Evolutionary conservation across 2,329 filamentous ascomycete species (phyloP), one percentile per base, ranked within the genome.

Genomic region (Aspergillus sp.): DNA sequence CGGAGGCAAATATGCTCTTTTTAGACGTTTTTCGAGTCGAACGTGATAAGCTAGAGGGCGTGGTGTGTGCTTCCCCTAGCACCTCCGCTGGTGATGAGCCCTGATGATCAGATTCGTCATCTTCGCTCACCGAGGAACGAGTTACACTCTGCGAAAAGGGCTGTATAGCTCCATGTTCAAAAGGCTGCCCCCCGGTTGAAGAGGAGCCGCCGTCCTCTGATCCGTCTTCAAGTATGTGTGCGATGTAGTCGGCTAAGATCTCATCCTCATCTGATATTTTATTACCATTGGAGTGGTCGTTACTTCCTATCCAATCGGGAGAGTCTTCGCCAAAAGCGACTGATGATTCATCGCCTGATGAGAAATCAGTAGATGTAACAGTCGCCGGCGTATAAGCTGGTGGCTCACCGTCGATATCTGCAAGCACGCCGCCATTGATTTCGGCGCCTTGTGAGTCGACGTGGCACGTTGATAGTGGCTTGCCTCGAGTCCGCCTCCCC

Each of bases 181-280:
- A 22, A 7, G 9, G 7, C 1, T 43, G 38, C 4, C 26, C 17
- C 5, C 24, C 12, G 15, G 5, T 6, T 26, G 51, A 53, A 9
- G 44, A 43, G 13, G 15, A 5, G 26, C 17, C 36, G 30, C 26
- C 5, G 34, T 20, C 11, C 17, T 17, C 39, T 9, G 39, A 42
- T 24, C 60, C 58, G 42, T 71, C 64, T 11, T 67, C 64, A 48
- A 71, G 66, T 20, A 76, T 74, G 49, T 78, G 75, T 34, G 67
- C 70, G 36, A 77, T 72, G 56, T 77, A 77, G 56, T 78, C 76
- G 17, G 70, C 71, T 11, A 76, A 26, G 4, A 68, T 63, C 15
- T 67, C 64, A 26, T 63, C 82, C 39, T 86, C 83, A 17, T 87
- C 81, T 7, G 81, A 78, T 2, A 71, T 73, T 15, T 50, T 18